A percentile compares a stretch with the other conserved stretches of the same genome.
Evolutionary conservation across 108 stramenopile species (phyloP).

Genomic region (Poteriospumella lacustris): DNA sequence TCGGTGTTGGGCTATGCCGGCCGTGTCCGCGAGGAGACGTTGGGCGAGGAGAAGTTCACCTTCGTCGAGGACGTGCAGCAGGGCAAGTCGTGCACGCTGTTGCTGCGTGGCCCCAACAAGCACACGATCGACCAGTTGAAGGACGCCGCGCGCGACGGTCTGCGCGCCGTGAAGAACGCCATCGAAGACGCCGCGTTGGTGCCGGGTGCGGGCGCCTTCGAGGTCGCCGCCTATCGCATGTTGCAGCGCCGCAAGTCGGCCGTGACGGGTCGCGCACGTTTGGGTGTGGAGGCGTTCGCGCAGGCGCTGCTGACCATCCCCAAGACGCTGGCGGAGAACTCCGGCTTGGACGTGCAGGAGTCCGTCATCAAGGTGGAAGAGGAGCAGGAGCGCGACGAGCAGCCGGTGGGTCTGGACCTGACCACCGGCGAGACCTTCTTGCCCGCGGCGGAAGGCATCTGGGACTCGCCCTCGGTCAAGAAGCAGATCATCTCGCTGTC

Average conservation of each 20-base stretch:
- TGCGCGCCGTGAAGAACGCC: slow-evolving; percentile 91
- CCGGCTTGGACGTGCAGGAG: slow-evolving; percentile 93
- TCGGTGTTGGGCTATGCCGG: slow-evolving; percentile 86
- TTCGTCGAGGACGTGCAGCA: slow-evolving; percentile 91
- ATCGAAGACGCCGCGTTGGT: slow-evolving; percentile 86
- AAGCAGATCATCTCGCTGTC: slow-evolving; percentile 83
- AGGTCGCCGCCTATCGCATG: slow-evolving; percentile 70
- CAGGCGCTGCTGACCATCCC: slow-evolving; percentile 92
- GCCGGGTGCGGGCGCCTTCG: slow-evolving; percentile 95
- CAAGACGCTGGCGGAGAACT: slow-evolving; percentile 94
- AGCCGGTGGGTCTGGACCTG: slow-evolving; percentile 85
- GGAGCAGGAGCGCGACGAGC: slow-evolving; percentile 52
- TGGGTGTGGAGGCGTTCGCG: slow-evolving; percentile 92
- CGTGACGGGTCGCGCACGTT: slow-evolving; percentile 80
- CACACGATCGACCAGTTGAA: slow-evolving; percentile 95
- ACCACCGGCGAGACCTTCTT: slow-evolving; percentile 84
- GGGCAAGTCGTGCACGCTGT: slow-evolving; percentile 84
- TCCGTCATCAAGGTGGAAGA: slow-evolving; percentile 77
- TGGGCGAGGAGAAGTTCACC: slow-evolving; percentile 97
- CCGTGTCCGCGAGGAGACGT: slow-evolving; percentile 81
- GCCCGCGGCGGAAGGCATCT: slow-evolving; percentile 85
- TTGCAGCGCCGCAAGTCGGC: slow-evolving; percentile 24
- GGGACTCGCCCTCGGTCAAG: slow-evolving; percentile 96
- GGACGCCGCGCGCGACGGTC: slow-evolving; percentile 94
- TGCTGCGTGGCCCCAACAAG: slow-evolving; percentile 92